These are phyloP conservation scores for Rostrohypoxylon terebratum DNA, from an alignment of 495 filamentous ascomycete species.

Conservation along the genomic window DNA sequence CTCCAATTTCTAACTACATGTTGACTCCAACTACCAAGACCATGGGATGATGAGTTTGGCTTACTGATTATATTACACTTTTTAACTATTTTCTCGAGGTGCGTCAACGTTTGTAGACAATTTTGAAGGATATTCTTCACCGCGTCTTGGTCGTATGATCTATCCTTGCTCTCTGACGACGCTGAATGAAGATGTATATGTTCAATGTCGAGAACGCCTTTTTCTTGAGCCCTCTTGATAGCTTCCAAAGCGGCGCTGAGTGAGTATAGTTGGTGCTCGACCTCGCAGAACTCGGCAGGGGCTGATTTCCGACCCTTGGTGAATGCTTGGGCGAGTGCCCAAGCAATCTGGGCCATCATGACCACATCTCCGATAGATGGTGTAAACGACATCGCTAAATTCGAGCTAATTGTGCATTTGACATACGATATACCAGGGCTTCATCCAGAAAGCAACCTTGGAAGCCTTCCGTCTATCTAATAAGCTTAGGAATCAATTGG, in stretches of 20 bases:
- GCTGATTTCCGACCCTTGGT: slow-evolving; percentile 14
- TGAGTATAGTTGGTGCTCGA: slow-evolving; percentile 9
- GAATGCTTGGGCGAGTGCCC: slow-evolving; percentile 11
- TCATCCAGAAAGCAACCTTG: neutral
- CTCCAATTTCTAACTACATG: slow-evolving; percentile 6
- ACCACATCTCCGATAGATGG: slow-evolving; percentile 21
- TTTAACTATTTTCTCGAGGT: slow-evolving; percentile 5
- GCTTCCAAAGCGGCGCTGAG: slow-evolving; percentile 17
- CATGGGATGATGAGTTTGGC: neutral
- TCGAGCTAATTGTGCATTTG: neutral
- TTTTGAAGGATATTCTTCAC: slow-evolving; percentile 7
- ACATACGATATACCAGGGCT: neutral
- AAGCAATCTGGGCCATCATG: slow-evolving; percentile 13
- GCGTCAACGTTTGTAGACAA: slow-evolving; percentile 2
- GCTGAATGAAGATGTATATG: neutral
- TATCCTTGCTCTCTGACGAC: neutral
- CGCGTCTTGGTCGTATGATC: neutral
- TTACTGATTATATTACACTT: slow-evolving; percentile 8
- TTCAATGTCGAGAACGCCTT: slow-evolving; percentile 1
- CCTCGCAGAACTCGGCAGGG: slow-evolving; percentile 10
- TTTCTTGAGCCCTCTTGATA: neutral
- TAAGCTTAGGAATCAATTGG: neutral
- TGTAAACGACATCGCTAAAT: slow-evolving; percentile 2
- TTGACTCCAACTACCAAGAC: neutral
- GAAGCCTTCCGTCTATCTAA: neutral